Conservation (phyloP, 805 yeast genomes). For the Monosporozyma servazzii region DNA sequence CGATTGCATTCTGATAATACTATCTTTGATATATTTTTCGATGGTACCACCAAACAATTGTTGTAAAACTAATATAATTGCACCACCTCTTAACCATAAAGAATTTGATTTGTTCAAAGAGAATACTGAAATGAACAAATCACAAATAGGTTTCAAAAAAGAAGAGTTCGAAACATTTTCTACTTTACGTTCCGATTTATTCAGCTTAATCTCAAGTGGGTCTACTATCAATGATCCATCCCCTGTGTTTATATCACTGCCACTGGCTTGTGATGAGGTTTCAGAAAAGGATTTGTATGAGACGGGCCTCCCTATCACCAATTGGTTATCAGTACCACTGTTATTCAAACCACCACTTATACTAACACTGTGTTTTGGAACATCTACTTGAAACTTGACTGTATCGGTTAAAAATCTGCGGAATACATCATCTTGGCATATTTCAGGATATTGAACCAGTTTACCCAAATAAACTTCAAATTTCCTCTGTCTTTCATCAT, state of each 20-base stretch:
- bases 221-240: neutral
- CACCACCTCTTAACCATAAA: slow-evolving; percentile 75
- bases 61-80: slow-evolving; percentile 70
- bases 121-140: slow-evolving; percentile 60
- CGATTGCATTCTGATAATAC: slow-evolving; percentile 19
- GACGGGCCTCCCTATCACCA: neutral
- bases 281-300: neutral
- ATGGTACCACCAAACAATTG: slow-evolving; percentile 83
- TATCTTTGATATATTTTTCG: slow-evolving; percentile 52
- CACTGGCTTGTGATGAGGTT: neutral
- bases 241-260: neutral
- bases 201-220: neutral
- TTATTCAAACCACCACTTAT: neutral
- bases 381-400: slow-evolving; percentile 6
- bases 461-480: slow-evolving; percentile 54
- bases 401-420: slow-evolving; percentile 58
- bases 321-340: neutral
- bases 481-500: slow-evolving; percentile 52
- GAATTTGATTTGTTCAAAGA: slow-evolving; percentile 53
- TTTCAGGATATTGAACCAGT: slow-evolving; percentile 51
- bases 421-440: slow-evolving; percentile 66
- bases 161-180: slow-evolving; percentile 25
- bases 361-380: neutral
- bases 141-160: slow-evolving; percentile 77
- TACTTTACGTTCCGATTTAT: neutral